phyloP scores from a whole-genome alignment of 2,329 filamentous ascomycete genomes.

The Phyllosticta citriasiana region DNA sequence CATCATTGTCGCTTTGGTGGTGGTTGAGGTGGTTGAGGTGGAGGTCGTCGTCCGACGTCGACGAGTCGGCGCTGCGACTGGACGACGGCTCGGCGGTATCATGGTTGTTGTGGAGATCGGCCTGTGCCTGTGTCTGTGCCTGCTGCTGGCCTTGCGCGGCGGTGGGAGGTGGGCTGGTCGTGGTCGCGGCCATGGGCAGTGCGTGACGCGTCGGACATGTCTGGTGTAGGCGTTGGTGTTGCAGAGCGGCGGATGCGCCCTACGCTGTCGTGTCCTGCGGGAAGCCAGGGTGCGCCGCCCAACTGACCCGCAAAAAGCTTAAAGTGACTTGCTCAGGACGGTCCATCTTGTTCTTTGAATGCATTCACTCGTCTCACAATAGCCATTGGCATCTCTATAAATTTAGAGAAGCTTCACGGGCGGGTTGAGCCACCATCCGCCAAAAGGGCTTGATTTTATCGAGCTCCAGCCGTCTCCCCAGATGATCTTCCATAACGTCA shows the following conservation, averaged over 20 bases:
- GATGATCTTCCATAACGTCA: neutral
- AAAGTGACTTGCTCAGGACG: neutral
- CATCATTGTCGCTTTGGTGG: slow-evolving; percentile 42
- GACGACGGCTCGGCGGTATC: slow-evolving; percentile 35
- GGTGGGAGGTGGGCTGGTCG: neutral
- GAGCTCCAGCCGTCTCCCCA: neutral
- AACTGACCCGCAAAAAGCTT: neutral
- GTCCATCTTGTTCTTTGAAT: no score
- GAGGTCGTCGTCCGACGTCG: slow-evolving; percentile 21
- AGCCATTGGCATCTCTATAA: no score
- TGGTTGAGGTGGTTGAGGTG: slow-evolving; percentile 18
- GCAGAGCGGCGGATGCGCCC: neutral
- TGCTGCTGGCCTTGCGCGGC: neutral
- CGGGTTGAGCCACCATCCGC: no score
- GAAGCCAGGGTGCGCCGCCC: neutral
- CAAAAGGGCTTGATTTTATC: no score
- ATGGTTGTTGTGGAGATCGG: neutral
- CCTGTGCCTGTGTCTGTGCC: no score
- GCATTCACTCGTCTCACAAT: no score
- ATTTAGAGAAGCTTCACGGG: no score
- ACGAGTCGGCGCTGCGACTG: slow-evolving; percentile 27
- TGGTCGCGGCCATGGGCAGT: neutral
- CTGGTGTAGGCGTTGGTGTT: neutral
- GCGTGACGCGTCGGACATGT: neutral
- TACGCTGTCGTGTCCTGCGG: neutral